phyloP scores from a whole-genome alignment of 2,329 filamentous ascomycete genomes.

The Periconia sp. region DNA sequence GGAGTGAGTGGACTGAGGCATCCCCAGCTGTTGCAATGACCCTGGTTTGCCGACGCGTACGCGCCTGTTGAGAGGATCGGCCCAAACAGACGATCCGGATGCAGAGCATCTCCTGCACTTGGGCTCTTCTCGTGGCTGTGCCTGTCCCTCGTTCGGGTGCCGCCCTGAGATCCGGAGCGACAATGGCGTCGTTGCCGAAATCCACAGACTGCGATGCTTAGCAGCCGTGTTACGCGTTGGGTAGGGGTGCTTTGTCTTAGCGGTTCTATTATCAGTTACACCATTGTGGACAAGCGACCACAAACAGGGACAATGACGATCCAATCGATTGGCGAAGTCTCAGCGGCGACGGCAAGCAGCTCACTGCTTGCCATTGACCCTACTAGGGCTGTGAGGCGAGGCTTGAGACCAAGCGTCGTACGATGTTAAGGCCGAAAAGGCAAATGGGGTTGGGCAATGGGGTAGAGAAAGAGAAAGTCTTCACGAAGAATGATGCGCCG shows the following conservation, averaged over 20 bases:
- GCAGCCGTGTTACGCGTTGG: constrained; percentile 32
- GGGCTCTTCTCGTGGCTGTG: constrained; percentile 26
- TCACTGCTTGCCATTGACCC: constrained; percentile 21
- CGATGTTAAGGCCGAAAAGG: constrained; percentile 16
- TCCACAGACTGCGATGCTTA: constrained; percentile 17
- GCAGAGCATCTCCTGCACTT: constrained; percentile 19
- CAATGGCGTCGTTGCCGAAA: constrained; percentile 21
- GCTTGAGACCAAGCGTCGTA: constrained; percentile 22
- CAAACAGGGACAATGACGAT: constrained; percentile 22
- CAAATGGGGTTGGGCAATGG: too few relatives aligned
- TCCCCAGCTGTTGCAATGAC: constrained; percentile 20
- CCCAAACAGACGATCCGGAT: constrained; percentile 28
- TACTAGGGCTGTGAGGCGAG: constrained; percentile 22
- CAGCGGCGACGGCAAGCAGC: constrained; percentile 13
- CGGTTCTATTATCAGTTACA: constrained; percentile 29
- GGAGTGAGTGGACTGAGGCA: constrained; percentile 27
- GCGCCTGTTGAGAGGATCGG: constrained; percentile 32
- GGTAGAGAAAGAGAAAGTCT: too few relatives aligned
- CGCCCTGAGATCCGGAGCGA: constrained; percentile 24
- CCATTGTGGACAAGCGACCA: constrained; percentile 25
- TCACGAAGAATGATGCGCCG: constrained; percentile 26
- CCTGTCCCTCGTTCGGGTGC: constrained; percentile 18
- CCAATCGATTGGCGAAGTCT: not conserved
- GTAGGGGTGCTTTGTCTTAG: constrained; percentile 33
- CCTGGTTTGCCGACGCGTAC: constrained; percentile 27